Evolutionary conservation across 495 filamentous ascomycete species (phyloP).

Genomic region (Aspergillus taichungensis): DNA sequence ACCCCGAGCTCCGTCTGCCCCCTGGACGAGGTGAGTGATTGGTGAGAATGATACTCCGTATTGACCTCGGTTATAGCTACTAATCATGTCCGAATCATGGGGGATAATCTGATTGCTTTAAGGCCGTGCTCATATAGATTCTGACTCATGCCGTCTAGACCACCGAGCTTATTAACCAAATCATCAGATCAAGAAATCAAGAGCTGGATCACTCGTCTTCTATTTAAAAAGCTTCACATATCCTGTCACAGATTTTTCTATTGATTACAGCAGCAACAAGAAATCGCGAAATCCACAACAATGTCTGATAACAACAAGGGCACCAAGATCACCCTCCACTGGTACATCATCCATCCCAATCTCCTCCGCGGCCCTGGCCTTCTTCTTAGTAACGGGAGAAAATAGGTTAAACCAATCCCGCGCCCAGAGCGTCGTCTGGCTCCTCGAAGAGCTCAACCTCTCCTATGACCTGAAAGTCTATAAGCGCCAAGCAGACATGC

Average conservation of each 20-base stretch:
- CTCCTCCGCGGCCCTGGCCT: neutral
- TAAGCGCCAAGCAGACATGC: slow-evolving; percentile 50
- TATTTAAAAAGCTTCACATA: neutral
- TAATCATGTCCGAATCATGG: too few relatives aligned
- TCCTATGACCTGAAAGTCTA: slow-evolving; percentile 69
- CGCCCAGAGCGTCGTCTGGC: slow-evolving; percentile 79
- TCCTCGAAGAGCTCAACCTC: slow-evolving; percentile 76
- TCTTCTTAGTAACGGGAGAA: neutral
- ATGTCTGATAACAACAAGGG: slow-evolving; percentile 31
- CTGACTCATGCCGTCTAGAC: neutral
- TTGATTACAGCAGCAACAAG: neutral
- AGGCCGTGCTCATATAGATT: too few relatives aligned
- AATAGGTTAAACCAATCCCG: slow-evolving; percentile 43
- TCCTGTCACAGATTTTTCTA: neutral
- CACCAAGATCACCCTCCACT: slow-evolving; percentile 68
- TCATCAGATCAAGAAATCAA: too few relatives aligned
- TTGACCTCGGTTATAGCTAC: too few relatives aligned
- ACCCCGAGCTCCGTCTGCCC: too few relatives aligned
- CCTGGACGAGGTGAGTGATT: too few relatives aligned
- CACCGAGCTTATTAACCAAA: neutral
- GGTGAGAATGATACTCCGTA: too few relatives aligned
- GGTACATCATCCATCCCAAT: slow-evolving; percentile 36
- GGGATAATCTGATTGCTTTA: too few relatives aligned
- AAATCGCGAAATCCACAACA: neutral
- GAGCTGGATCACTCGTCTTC: too few relatives aligned